These are phyloP conservation scores for Setaria italica DNA, from an alignment of 202 grass and related monocot genomes.

Conservation along the genomic window DNA sequence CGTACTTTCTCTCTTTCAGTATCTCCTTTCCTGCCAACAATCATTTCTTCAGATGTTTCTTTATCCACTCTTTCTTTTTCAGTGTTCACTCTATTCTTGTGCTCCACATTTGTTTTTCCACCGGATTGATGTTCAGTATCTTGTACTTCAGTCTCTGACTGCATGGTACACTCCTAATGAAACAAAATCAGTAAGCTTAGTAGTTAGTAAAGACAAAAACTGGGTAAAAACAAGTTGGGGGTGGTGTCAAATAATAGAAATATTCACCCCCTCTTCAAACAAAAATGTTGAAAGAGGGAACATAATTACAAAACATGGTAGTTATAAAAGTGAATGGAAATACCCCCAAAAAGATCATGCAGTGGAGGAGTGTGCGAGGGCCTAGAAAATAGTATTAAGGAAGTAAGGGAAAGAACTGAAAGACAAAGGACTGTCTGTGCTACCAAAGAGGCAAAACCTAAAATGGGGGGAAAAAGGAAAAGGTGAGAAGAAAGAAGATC, in stretches of 20 bases:
- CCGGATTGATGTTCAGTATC: background rate
- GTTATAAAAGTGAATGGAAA: background rate
- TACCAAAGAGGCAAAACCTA: background rate
- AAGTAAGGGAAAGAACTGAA: background rate
- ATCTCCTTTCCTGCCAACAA: background rate
- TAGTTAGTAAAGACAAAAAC: background rate
- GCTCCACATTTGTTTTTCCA: background rate
- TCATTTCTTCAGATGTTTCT: background rate
- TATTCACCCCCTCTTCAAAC: too few species aligned
- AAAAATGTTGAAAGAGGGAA: background rate
- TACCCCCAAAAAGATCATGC: background rate
- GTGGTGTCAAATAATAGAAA: background rate
- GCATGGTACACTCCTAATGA: background rate
- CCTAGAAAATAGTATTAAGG: too few species aligned
- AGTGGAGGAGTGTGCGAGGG: too few species aligned
- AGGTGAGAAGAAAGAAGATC: background rate
- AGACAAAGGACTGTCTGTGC: background rate
- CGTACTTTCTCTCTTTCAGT: background rate
- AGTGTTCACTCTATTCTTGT: background rate
- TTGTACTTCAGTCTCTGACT: background rate
- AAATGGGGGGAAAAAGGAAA: slow-evolving; percentile 4
- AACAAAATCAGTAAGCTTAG: background rate
- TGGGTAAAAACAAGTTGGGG: background rate
- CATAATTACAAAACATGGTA: slow-evolving; percentile 4
- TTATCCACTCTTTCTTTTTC: background rate